phyloP scores from a whole-genome alignment of 208 protist genomes.

The Leishmania tropica region DNA sequence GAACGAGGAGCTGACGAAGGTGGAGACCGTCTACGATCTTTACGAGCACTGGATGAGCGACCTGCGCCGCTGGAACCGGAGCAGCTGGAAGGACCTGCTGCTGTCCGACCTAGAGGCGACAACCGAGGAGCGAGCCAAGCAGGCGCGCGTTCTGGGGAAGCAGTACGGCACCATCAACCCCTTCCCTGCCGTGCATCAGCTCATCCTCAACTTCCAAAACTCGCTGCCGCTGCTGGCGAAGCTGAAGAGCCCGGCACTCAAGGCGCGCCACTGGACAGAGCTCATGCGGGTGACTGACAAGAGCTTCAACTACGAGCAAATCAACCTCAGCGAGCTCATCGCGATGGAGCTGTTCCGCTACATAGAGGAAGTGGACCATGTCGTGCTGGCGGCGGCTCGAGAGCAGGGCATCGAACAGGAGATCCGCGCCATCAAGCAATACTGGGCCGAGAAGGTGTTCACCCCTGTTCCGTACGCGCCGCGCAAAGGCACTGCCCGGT shows the following conservation, averaged over 20 bases:
- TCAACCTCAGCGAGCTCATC: constrained; percentile 97
- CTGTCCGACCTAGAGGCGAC: constrained; percentile 93
- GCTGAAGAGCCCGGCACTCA: constrained; percentile 97
- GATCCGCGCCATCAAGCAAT: constrained; percentile 94
- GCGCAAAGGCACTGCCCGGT: constrained; percentile 83
- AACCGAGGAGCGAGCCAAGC: constrained; percentile 92
- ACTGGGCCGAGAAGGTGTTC: constrained; percentile 94
- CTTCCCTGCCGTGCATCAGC: constrained; percentile 91
- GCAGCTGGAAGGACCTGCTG: constrained; percentile 97
- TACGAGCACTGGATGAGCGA: constrained; percentile 93
- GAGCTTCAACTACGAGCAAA: constrained; percentile 96
- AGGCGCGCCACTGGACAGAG: constrained; percentile 97
- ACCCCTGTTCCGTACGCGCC: constrained; percentile 90
- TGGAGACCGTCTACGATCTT: constrained; percentile 94
- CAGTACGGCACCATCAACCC: constrained; percentile 87
- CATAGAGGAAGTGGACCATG: constrained; percentile 95
- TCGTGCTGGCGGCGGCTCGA: constrained; percentile 92
- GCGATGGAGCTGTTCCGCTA: constrained; percentile 97
- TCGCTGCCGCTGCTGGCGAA: constrained; percentile 96
- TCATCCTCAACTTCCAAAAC: constrained; percentile 95
- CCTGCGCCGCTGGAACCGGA: constrained; percentile 95
- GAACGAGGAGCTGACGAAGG: constrained; percentile 88
- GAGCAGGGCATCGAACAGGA: constrained; percentile 97
- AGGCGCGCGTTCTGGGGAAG: constrained; percentile 83
- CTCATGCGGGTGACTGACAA: constrained; percentile 95